phyloP scores from a whole-genome alignment of 345 rosid species.

The Dimocarpus longan region DNA sequence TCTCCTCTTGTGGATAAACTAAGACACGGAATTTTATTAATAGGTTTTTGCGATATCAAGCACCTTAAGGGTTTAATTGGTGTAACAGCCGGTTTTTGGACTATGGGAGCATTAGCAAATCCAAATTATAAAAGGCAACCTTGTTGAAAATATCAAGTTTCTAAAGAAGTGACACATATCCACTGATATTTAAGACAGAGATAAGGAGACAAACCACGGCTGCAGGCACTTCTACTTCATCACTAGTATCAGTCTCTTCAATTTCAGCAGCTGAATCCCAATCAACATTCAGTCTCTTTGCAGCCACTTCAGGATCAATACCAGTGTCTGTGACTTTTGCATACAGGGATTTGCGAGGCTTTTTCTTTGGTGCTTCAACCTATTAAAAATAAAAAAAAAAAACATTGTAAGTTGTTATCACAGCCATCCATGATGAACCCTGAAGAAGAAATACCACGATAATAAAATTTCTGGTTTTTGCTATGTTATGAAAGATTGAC shows the following conservation, averaged over 20 bases:
- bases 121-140: constrained; percentile 8
- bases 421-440: neutral
- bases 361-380: constrained; percentile 66
- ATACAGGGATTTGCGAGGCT: constrained; percentile 69
- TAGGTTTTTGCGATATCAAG: too few species aligned
- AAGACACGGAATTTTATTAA: too few species aligned
- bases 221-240: constrained; percentile 67
- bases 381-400: constrained; percentile 22
- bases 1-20: too few species aligned
- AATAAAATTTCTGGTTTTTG: neutral
- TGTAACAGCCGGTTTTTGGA: neutral
- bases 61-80: neutral
- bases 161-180: neutral
- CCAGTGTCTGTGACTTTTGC: constrained; percentile 93
- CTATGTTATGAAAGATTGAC: neutral
- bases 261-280: constrained; percentile 98
- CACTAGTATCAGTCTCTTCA: constrained; percentile 51
- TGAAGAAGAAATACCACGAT: neutral
- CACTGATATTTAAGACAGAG: constrained; percentile 16
- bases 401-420: neutral
- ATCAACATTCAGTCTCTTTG: constrained; percentile 84
- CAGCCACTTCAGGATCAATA: constrained; percentile 71
- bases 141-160: constrained; percentile 1
- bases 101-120: constrained; percentile 6
- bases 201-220: constrained; percentile 65